These are phyloP conservation scores for Kodamaea fungicola DNA, from an alignment of 1,139 yeast genomes.

Conservation along the genomic window DNA sequence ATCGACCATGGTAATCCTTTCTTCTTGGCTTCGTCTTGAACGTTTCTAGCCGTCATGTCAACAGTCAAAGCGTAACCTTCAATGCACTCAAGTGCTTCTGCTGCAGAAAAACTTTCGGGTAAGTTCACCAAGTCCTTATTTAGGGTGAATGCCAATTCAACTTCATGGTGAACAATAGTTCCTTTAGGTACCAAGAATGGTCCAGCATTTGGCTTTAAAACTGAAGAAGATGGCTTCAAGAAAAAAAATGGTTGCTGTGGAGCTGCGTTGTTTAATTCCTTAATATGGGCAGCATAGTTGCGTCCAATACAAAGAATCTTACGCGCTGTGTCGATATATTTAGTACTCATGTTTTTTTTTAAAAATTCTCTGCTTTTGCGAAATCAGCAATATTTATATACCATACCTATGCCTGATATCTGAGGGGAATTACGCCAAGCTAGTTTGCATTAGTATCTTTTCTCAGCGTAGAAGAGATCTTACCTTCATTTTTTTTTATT, in stretches of 20 bases:
- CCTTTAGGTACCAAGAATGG: conserved; percentile 84
- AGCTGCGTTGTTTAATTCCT: conserved; percentile 75
- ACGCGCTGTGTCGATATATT: conserved; percentile 62
- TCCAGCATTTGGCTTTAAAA: conserved; percentile 61
- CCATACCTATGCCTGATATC: too few species aligned
- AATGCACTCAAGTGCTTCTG: conserved; percentile 73
- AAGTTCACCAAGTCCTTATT: conserved; percentile 63
- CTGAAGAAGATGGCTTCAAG: conserved; percentile 75
- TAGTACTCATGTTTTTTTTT: conserved; percentile 42
- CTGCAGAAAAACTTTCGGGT: conserved; percentile 53
- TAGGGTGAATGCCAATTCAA: conserved; percentile 81
- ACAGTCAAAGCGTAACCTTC: conserved; percentile 85
- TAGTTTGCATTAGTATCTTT: too few species aligned
- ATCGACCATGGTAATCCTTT: conserved; percentile 97
- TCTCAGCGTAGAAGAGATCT: too few species aligned
- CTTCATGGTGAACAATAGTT: conserved; percentile 82
- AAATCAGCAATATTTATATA: too few species aligned
- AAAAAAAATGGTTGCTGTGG: conserved; percentile 91
- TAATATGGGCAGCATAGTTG: conserved; percentile 91
- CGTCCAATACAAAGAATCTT: conserved; percentile 94
- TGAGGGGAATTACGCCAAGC: too few species aligned
- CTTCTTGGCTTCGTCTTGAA: conserved; percentile 90
- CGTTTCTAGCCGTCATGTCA: conserved; percentile 93
- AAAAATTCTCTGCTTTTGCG: too few species aligned
- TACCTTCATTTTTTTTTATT: too few species aligned